Evolutionary conservation across 1,284 basidiomycete species (phyloP).

Genomic region (Ustilago tritici): DNA sequence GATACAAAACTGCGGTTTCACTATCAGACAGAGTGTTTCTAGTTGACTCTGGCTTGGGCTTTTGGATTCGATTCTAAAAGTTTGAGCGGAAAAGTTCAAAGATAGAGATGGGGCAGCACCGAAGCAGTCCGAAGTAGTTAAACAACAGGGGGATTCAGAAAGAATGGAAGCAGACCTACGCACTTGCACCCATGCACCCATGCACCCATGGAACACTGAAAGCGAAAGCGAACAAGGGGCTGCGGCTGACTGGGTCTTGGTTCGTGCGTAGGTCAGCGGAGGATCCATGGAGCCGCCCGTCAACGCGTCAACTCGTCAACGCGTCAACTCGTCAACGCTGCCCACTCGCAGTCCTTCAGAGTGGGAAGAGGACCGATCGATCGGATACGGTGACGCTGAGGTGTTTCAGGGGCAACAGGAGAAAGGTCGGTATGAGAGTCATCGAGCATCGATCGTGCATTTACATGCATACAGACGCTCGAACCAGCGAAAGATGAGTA

Average conservation of each 20-base stretch:
- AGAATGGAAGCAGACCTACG: not conserved
- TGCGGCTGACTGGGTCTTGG: no score
- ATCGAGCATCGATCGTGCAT: constrained; percentile 49
- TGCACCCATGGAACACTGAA: not conserved
- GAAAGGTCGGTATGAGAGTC: constrained; percentile 12
- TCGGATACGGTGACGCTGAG: no score
- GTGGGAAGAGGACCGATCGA: no score
- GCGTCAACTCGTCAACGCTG: not conserved
- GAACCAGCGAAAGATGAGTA: constrained; percentile 14
- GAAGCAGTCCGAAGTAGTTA: no score
- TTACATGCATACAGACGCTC: constrained; percentile 20
- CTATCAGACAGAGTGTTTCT: not conserved
- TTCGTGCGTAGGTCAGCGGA: constrained; percentile 13
- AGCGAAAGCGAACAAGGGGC: no score
- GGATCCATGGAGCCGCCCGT: constrained; percentile 18
- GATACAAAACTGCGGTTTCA: constrained; percentile 12
- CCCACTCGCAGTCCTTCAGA: no score
- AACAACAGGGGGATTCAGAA: no score
- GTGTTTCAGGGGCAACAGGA: not conserved
- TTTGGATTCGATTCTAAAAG: constrained; percentile 13
- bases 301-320: constrained; percentile 1
- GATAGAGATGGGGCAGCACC: not conserved
- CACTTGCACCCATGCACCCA: constrained; percentile 12
- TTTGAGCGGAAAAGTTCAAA: constrained; percentile 6
- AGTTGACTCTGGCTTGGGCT: not conserved